Evolutionary conservation across 2,329 filamentous ascomycete species (phyloP), one percentile per base, ranked within the genome.

Genomic region (Diaporthe ilicicola): DNA sequence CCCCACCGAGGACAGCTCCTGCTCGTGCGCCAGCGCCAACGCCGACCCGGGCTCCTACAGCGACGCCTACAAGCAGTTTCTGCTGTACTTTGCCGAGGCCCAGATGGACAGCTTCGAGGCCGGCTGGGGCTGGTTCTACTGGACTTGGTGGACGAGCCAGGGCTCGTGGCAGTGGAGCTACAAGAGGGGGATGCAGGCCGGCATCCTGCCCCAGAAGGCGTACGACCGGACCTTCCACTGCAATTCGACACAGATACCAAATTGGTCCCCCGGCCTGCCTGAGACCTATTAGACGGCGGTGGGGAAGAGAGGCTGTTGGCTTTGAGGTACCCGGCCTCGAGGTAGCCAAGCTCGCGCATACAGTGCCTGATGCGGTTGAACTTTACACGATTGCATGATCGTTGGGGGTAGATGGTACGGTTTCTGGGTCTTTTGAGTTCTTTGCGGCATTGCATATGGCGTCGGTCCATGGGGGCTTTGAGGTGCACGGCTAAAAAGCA

Each of bases 91-190:
- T 82, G 96, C 96, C 7, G 92, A 97, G 82, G 96, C 95, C 67
- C 96, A 99, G 84, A 99, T 99, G 94, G 87, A 92, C 76, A 93
- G 91, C 71, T 99, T 98, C 78, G 95, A 98, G 81, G 91, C 92
- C 74, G 94, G 93, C 7, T 96, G 93, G 92, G 96, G 96, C 61
- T 99, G 96, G 96, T 98, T 97, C 84, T 99, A 99, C 83, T 99
- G 96, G 96, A 98, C 95, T 42, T 97, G 72, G 72, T 72, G 70
- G 70, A 73, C 70, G 15, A 66, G 66, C 54, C 67, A 73, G 72
- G 87, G 83, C 74, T 91, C 93, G 61, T 86, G 91, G 72, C 94
- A 98, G 83, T 99, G 96, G 96, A 97, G 94, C 80, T 97, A 96
- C 84, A 91, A 95, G 81, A 86, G 90, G 74, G 95, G 94, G 0